Percentiles rank a stretch among this genome's conserved stretches.
Evolutionary conservation across 2,329 filamentous ascomycete genomes (phyloP).

Genomic region (Aspergillus ustus): DNA sequence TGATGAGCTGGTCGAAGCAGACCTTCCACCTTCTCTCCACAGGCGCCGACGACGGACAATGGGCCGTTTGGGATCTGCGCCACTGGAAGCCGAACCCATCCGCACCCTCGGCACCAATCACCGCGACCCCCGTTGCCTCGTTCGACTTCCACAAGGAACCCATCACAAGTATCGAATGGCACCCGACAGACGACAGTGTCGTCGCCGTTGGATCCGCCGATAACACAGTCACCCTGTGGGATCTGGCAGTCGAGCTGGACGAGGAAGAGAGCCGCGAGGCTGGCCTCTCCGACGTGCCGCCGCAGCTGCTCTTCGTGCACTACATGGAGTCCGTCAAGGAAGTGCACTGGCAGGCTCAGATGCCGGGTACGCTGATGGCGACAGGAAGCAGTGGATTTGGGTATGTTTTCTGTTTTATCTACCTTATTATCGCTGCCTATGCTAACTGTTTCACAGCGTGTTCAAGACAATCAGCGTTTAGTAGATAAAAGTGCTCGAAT

Average conservation of each 20-base stretch:
- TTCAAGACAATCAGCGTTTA: slow-evolving; percentile 84
- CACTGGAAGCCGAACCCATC: slow-evolving; percentile 79
- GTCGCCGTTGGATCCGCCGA: slow-evolving; percentile 90
- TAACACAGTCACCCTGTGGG: slow-evolving; percentile 94
- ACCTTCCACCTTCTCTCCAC: slow-evolving; percentile 89
- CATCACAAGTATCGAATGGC: slow-evolving; percentile 95
- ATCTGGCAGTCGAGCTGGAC: slow-evolving; percentile 93
- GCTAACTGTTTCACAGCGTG: slow-evolving; percentile 57
- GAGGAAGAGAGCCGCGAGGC: slow-evolving; percentile 94
- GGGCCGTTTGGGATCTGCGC: slow-evolving; percentile 94
- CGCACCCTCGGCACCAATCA: slow-evolving; percentile 52
- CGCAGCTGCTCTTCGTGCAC: slow-evolving; percentile 94
- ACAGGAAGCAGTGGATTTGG: slow-evolving; percentile 86
- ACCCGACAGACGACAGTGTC: slow-evolving; percentile 95
- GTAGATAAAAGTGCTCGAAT: slow-evolving; percentile 12
- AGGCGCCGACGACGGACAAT: slow-evolving; percentile 89
- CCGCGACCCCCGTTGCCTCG: slow-evolving; percentile 82
- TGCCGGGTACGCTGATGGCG: slow-evolving; percentile 84
- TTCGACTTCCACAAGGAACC: slow-evolving; percentile 97
- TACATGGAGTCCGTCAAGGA: slow-evolving; percentile 96
- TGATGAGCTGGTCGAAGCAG: slow-evolving; percentile 91
- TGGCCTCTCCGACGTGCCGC: slow-evolving; percentile 85
- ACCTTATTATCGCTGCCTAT: background rate
- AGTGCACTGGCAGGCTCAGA: slow-evolving; percentile 96
- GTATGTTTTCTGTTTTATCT: slow-evolving; percentile 42